phyloP scores from a whole-genome alignment of 768 basidiomycete genomes.

The Rickenella mellea region DNA sequence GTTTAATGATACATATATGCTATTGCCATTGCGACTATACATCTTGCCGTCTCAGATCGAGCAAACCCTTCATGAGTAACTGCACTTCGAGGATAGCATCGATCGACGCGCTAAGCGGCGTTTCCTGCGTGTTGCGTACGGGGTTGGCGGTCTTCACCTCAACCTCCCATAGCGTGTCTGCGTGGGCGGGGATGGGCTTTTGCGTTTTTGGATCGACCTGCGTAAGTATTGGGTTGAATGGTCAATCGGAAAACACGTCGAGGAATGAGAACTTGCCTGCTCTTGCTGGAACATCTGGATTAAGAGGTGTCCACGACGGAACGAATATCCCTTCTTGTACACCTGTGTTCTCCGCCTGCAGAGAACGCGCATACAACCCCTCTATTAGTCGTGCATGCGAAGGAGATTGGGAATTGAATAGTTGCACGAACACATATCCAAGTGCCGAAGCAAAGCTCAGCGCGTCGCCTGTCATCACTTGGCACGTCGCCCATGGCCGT shows the following conservation, averaged over 20 bases:
- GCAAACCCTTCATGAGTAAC: conserved; percentile 71
- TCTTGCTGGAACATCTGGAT: conserved; percentile 85
- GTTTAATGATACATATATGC: too few relatives aligned
- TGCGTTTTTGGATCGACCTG: conserved; percentile 71
- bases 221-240: neutral
- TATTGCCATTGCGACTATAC: conserved; percentile 29
- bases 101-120: conserved; percentile 58
- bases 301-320: conserved; percentile 57
- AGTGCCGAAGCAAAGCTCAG: conserved; percentile 72
- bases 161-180: conserved; percentile 80
- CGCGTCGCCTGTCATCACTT: conserved; percentile 73
- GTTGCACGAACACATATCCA: conserved; percentile 53
- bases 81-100: conserved; percentile 77
- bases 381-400: neutral
- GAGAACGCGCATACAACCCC: neutral
- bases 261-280: conserved; percentile 35
- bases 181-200: conserved; percentile 66
- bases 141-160: conserved; percentile 80
- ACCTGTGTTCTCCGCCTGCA: conserved; percentile 60
- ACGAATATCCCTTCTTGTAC: conserved; percentile 74
- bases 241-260: neutral
- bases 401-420: conserved; percentile 1
- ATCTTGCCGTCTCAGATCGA: conserved; percentile 71
- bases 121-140: conserved; percentile 68
- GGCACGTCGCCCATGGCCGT: conserved; percentile 73